Conservation (phyloP, 306 rosid species). For the Rubus parviflorus region DNA sequence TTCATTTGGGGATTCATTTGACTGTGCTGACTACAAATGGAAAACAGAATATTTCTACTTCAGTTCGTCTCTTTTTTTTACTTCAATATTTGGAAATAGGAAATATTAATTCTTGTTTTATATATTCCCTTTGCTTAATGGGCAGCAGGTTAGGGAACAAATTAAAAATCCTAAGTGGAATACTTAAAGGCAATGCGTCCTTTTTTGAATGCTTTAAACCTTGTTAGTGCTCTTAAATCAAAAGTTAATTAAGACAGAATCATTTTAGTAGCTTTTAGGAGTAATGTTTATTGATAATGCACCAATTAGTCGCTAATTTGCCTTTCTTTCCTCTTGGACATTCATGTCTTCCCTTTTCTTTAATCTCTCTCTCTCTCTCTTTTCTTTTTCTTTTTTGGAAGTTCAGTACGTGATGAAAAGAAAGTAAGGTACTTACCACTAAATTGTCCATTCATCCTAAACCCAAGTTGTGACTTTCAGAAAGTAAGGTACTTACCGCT, state of each 20-base stretch:
- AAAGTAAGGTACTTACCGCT: background rate
- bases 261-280: background rate
- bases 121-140: slow-evolving; percentile 5
- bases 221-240: background rate
- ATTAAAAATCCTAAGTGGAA: background rate
- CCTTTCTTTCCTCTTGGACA: background rate
- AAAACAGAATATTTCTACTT: slow-evolving; percentile 27
- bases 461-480: too few species aligned
- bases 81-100: background rate
- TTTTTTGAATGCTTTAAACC: slow-evolving; percentile 23
- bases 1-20: slow-evolving; percentile 28
- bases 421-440: background rate
- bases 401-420: background rate
- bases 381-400: background rate
- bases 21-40: slow-evolving; percentile 20
- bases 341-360: slow-evolving; percentile 3
- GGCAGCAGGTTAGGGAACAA: background rate
- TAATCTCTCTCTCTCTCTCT: background rate
- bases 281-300: background rate
- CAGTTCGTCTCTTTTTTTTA: background rate
- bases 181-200: background rate
- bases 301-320: background rate
- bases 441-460: too few species aligned
- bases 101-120: background rate
- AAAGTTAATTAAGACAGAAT: slow-evolving; percentile 5